Percentiles rank a stretch among this genome's conserved stretches.
These are phyloP conservation scores for Neurospora pannonica DNA, from an alignment of 495 filamentous ascomycete genomes.

Conservation along the genomic window DNA sequence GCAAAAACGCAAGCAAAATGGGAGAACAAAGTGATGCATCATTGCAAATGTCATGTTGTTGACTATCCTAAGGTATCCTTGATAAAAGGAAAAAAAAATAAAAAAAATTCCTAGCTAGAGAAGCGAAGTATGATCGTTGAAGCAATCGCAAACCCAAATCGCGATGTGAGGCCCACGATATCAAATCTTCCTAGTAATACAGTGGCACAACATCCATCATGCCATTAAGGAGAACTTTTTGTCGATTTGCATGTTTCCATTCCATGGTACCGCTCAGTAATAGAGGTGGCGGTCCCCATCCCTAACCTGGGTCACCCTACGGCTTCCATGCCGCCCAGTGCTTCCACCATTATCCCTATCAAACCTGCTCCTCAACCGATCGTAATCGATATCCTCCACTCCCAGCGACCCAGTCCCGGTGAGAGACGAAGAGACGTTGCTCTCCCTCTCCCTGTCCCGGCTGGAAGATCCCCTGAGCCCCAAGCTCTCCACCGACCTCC, in stretches of 20 bases:
- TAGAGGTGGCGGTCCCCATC: slow-evolving; percentile 1
- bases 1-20: background rate
- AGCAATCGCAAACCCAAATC: background rate
- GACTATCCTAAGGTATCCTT: background rate
- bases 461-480: slow-evolving; percentile 7
- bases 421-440: background rate
- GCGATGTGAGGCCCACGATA: background rate
- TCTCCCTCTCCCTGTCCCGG: slow-evolving; percentile 1
- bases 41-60: background rate
- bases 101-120: background rate
- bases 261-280: background rate
- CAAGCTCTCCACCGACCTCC: slow-evolving; percentile 18
- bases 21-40: background rate
- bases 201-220: background rate
- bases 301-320: background rate
- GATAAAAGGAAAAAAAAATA: background rate
- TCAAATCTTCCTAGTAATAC: background rate
- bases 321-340: background rate
- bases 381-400: background rate
- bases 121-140: background rate
- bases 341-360: slow-evolving; percentile 3
- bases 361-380: slow-evolving; percentile 7
- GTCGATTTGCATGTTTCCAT: background rate
- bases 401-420: slow-evolving; percentile 1
- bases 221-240: background rate